Evolutionary conservation across 306 rosid species (phyloP), one percentile per base, ranked within the genome.

Genomic region (Clitoria ternatea): DNA sequence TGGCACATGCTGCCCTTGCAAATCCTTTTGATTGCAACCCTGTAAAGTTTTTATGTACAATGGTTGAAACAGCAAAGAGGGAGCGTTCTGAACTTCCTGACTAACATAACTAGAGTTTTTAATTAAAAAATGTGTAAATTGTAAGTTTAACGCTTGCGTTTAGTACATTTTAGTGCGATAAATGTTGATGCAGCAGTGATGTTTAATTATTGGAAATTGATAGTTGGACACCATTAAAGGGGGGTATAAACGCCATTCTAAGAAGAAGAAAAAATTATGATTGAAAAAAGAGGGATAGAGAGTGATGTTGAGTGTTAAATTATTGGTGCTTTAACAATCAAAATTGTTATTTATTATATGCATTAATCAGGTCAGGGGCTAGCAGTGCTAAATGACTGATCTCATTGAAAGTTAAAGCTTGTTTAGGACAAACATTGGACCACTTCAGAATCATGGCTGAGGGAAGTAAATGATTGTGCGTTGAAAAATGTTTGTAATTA

Each of bases 31-130:
- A 86, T 70, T 83, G 91, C 77, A 86, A 87, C 74, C 87, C 92
- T 61, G 37, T 69, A 66, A 83, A 72, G 84, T 94, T 94, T 85
- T 82, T 94, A 72, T 59, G 80, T 54, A 74, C 91, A 52, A 94
- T 91, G 99, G 52, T 59, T 61, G 91, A 87, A 60, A 89, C 97
- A 26, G 97, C 96, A 4, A 82, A 72, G 79, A 83, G 94, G 82
- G 96, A 90, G 77, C 85, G 84, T 17, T 83, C 89, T 61, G 98
- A 94, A 86, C 88, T 94, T 62, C 96, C 88, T 24, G 91, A 91
- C 56, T 91, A 86, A 86, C 53, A 48, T 54, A 69, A 76, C 54
- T 66, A 2, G 3, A 54, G 24, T 18, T 63, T 75, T 49, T 23
- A 52, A 73, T 23, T 24, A 33, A 45, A 20, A 19, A 23, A 30